Percentiles rank a stretch among this genome's conserved stretches.
phyloP scores from a whole-genome alignment of 2,329 filamentous ascomycete genomes.

The Xylaria sp. region DNA sequence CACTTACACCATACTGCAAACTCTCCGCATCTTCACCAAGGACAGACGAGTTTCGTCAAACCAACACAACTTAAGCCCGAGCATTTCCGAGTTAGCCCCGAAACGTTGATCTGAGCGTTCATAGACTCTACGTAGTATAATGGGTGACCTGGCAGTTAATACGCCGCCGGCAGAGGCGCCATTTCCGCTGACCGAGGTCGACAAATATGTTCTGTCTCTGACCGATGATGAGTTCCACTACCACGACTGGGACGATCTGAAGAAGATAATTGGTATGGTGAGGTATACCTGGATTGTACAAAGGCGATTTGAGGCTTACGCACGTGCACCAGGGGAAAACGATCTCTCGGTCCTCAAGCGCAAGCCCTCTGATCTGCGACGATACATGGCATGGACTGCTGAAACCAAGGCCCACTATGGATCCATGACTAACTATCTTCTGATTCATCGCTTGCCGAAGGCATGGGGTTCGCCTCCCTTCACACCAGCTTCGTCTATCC shows the following conservation, averaged over 20 bases:
- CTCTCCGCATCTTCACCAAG: constrained; percentile 14
- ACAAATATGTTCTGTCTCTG: constrained; percentile 68
- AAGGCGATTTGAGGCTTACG: constrained; percentile 50
- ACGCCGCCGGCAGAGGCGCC: constrained; percentile 55
- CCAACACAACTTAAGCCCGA: constrained; percentile 10
- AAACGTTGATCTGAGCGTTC: not conserved
- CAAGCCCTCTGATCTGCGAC: constrained; percentile 80
- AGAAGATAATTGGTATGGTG: constrained; percentile 70
- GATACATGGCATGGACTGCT: constrained; percentile 81
- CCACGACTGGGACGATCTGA: constrained; percentile 80
- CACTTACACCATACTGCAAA: not conserved
- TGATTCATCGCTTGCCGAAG: constrained; percentile 74
- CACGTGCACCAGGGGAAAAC: constrained; percentile 55
- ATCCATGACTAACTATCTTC: constrained; percentile 81
- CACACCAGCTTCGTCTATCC: constrained; percentile 59
- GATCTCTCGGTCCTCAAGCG: constrained; percentile 80
- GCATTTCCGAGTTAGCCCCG: constrained; percentile 8
- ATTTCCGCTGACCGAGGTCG: constrained; percentile 69
- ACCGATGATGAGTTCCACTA: constrained; percentile 77
- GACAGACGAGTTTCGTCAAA: constrained; percentile 1
- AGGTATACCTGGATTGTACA: constrained; percentile 8
- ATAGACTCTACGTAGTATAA: constrained; percentile 39
- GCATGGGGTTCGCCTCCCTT: constrained; percentile 74
- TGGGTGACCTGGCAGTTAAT: constrained; percentile 53
- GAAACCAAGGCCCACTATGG: constrained; percentile 78